A percentile compares a stretch with the other conserved stretches of the same genome.
Evolutionary conservation across 345 rosid genomes (phyloP).

Genomic region (Nephelium lappaceum): DNA sequence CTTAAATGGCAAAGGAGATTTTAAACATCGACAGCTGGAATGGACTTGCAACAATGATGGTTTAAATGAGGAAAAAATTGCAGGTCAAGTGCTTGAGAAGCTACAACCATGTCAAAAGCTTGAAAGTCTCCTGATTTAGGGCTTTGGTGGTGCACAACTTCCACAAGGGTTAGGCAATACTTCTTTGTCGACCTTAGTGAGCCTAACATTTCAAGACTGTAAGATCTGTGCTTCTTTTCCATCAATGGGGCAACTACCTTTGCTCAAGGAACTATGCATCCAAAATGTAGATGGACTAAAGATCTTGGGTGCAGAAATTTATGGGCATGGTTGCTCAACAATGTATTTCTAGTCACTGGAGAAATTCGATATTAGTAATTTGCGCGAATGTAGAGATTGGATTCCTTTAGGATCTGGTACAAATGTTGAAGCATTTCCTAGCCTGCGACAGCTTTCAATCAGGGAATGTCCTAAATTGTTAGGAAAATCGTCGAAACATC

Average conservation of each 20-base stretch:
- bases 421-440: constrained; percentile 31
- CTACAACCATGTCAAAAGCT: constrained; percentile 43
- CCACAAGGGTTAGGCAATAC: constrained; percentile 44
- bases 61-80: constrained; percentile 15
- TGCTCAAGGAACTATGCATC: constrained; percentile 38
- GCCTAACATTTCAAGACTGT: constrained; percentile 34
- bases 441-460: constrained; percentile 34
- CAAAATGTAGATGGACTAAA: constrained; percentile 29
- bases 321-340: constrained; percentile 17
- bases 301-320: constrained; percentile 35
- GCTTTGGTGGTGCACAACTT: constrained; percentile 36
- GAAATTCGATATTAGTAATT: constrained; percentile 19
- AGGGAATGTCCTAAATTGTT: constrained; percentile 26
- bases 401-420: constrained; percentile 6
- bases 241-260: constrained; percentile 39
- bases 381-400: constrained; percentile 43
- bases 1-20: constrained; percentile 28
- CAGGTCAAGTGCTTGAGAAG: constrained; percentile 34
- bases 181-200: constrained; percentile 27
- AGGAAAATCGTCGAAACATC: constrained; percentile 26
- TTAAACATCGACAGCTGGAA: constrained; percentile 30
- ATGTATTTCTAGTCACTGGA: constrained; percentile 14
- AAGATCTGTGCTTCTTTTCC: constrained; percentile 39
- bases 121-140: constrained; percentile 32
- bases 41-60: constrained; percentile 29